Evolutionary conservation across 2,329 filamentous ascomycete species (phyloP), one percentile per base, ranked within the genome.

Genomic region (Botryotinia narcissicola): DNA sequence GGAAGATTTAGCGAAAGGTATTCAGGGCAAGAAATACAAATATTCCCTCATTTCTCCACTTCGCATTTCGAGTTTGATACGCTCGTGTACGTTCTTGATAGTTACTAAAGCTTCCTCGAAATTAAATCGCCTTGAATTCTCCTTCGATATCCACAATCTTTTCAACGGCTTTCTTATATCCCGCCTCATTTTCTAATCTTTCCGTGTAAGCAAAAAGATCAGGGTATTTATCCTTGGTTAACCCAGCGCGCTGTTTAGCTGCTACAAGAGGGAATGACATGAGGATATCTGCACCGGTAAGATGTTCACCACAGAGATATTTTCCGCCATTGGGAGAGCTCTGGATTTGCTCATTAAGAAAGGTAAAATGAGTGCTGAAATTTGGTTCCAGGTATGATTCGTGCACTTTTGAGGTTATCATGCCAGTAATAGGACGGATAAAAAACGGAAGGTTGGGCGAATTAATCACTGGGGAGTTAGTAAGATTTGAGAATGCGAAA

Each of bases 371-470:
- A 10, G 81, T 83, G 37, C 82, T 82, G 73, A 86, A 81, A 75
- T 87, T 85, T 1, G 83, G 82, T 54, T 84, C 82, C 54, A 88
- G 80, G 78, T 85, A 88, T 18, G 78, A 74, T 0, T 76, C 76
- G 22, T 85, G 82, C 46, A 89, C 81, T 71, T 84, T 84, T 73
- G 70, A 61, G 12, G 87, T 87, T 32, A 93, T 86, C 9, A 84
- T 82, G 8, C 82, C 82, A 22, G 89, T 89, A 74, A 93, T 85
- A 3, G 90, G 90, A 76, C 87, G 90, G 79, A 93, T 83, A 84
- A 93, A 92, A 85, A 92, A 93, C 0, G 90, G 90, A 0, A 91
- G 86, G 0, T 88, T 85, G 0, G 87, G 83, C 35, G 83, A 84
- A 75, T 84, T 84, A 75, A 90, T 84, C 86, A 87, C 83, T 86